Evolutionary conservation across 108 stramenopile genomes (phyloP).

Genomic region (Cyclotella distinguenda): DNA sequence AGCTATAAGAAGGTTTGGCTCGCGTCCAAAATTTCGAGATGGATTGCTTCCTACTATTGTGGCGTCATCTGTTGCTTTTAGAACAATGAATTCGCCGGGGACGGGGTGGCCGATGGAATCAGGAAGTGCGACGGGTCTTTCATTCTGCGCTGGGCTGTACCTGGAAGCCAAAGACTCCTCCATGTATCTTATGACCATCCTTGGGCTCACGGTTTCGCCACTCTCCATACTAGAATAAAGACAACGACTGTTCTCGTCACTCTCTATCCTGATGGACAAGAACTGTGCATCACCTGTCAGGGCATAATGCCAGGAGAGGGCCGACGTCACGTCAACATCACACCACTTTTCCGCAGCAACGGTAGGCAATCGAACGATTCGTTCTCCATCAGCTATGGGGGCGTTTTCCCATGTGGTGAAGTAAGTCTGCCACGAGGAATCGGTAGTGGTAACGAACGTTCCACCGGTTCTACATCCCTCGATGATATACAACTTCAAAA

Average conservation of each 20-base stretch:
- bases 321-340: not conserved
- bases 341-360: not conserved
- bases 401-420: not conserved
- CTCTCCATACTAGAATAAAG: conserved; percentile 1
- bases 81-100: no score
- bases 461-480: not conserved
- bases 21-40: conserved; percentile 10
- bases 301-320: not conserved
- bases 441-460: not conserved
- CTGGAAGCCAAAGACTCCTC: not conserved
- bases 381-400: not conserved
- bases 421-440: not conserved
- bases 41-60: conserved; percentile 11
- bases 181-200: not conserved
- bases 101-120: no score
- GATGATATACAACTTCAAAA: not conserved
- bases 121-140: no score
- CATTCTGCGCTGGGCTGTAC: not conserved
- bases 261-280: not conserved
- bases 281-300: not conserved
- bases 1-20: conserved; percentile 13
- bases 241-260: not conserved
- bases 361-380: not conserved
- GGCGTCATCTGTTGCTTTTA: conserved; percentile 31
- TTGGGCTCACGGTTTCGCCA: not conserved